Percentiles rank a stretch among this genome's conserved stretches.
Evolutionary conservation across 2,329 filamentous ascomycete species (phyloP).

Genomic region (Chaetomiaceae sp.): DNA sequence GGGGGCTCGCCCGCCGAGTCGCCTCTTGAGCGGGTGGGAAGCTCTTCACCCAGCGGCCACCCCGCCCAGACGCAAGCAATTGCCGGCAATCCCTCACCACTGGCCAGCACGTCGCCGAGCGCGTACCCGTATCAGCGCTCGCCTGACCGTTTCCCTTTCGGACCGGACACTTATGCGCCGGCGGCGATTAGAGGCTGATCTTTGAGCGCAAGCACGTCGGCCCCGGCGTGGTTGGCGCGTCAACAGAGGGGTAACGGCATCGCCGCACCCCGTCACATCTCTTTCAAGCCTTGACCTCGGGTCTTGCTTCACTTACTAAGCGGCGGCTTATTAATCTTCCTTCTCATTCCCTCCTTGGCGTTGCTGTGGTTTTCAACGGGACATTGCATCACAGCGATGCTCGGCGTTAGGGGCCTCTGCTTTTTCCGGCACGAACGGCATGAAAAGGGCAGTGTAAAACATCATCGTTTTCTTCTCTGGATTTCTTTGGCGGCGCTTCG

Average conservation of each 20-base stretch:
- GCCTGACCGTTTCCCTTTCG: conserved; percentile 46
- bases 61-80: conserved; percentile 42
- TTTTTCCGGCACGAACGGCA: conserved; percentile 2
- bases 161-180: conserved; percentile 44
- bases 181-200: conserved; percentile 44
- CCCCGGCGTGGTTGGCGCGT: background rate
- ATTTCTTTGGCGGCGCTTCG: conserved; percentile 2
- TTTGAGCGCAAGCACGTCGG: background rate
- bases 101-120: conserved; percentile 44
- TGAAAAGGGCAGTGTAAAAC: conserved; percentile 13
- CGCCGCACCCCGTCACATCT: background rate
- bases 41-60: conserved; percentile 31
- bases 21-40: conserved; percentile 29
- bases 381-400: conserved; percentile 3
- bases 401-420: background rate
- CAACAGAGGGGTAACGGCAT: background rate
- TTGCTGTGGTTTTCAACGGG: background rate
- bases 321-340: background rate
- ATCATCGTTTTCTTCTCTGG: background rate
- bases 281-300: background rate
- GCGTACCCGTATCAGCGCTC: conserved; percentile 41
- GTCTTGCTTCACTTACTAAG: background rate
- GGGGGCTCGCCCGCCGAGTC: conserved; percentile 35
- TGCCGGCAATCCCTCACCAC: conserved; percentile 40
- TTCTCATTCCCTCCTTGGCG: background rate